Evolutionary conservation across 306 rosid species (phyloP).

Genomic region (Coriaria nepalensis): DNA sequence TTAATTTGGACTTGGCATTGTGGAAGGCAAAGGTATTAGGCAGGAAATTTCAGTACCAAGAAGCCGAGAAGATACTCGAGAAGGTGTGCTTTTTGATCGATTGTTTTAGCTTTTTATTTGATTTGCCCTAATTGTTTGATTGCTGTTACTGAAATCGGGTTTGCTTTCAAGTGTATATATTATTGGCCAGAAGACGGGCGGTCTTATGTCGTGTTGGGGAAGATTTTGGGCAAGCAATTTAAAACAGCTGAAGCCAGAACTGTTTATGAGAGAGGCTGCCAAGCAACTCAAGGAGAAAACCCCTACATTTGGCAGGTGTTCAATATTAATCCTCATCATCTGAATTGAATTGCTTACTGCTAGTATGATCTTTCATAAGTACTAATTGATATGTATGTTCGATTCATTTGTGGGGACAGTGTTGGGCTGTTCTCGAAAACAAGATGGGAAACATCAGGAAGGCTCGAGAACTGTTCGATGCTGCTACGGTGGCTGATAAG

Average conservation of each 20-base stretch:
- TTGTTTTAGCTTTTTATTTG: background rate
- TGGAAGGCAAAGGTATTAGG: constrained; percentile 58
- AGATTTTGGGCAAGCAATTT: constrained; percentile 52
- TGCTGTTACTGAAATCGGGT: constrained; percentile 11
- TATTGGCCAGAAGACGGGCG: constrained; percentile 93
- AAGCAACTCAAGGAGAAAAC: constrained; percentile 93
- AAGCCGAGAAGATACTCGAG: constrained; percentile 49
- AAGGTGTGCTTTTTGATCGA: constrained; percentile 25
- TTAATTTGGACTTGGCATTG: constrained; percentile 82
- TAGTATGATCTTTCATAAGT: no score
- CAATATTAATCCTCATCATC: constrained; percentile 7
- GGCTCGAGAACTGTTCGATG: constrained; percentile 81
- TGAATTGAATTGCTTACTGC: no score
- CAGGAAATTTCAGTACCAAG: constrained; percentile 36
- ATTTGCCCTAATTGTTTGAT: background rate
- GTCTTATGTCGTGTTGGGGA: constrained; percentile 73
- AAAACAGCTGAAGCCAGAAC: constrained; percentile 64
- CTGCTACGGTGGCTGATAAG: constrained; percentile 90
- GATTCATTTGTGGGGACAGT: constrained; percentile 31
- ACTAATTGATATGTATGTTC: no score
- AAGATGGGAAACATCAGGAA: constrained; percentile 67
- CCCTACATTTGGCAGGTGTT: constrained; percentile 97
- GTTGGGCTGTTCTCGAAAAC: constrained; percentile 92
- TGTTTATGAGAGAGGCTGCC: constrained; percentile 86
- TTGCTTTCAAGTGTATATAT: constrained; percentile 38